A percentile compares a stretch with the other conserved stretches of the same genome.
Evolutionary conservation across 768 basidiomycete genomes (phyloP).

Genomic region (Grammothele lineata): DNA sequence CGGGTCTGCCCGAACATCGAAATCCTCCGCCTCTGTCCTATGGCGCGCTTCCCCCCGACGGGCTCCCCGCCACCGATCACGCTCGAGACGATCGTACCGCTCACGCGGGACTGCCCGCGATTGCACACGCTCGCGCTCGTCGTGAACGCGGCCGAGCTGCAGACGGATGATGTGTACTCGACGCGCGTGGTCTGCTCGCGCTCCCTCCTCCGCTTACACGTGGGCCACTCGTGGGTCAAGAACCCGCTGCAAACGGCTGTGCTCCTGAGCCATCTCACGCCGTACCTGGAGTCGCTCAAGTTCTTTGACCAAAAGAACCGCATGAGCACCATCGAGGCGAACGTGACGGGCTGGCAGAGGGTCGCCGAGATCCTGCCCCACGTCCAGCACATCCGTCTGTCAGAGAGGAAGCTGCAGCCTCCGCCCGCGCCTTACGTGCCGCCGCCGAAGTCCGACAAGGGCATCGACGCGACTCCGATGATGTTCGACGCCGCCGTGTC

Average conservation of each 20-base stretch:
- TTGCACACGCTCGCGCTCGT: slow-evolving; percentile 66
- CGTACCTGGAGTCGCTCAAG: slow-evolving; percentile 61
- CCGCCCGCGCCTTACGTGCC: slow-evolving; percentile 24
- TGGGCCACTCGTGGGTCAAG: slow-evolving; percentile 69
- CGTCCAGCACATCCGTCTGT: slow-evolving; percentile 59
- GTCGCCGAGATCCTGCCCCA: slow-evolving; percentile 69
- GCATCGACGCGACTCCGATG: slow-evolving; percentile 49
- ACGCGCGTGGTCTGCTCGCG: slow-evolving; percentile 51
- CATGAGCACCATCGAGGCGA: slow-evolving; percentile 62
- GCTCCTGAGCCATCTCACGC: slow-evolving; percentile 74
- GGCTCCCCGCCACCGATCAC: slow-evolving; percentile 53
- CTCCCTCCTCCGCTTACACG: slow-evolving; percentile 65
- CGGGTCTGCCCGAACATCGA: slow-evolving; percentile 66
- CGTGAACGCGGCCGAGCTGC: slow-evolving; percentile 50
- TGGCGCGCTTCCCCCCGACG: slow-evolving; percentile 57
- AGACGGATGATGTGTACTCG: slow-evolving; percentile 39
- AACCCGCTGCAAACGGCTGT: slow-evolving; percentile 70
- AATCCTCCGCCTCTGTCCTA: slow-evolving; percentile 60
- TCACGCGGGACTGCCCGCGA: slow-evolving; percentile 53
- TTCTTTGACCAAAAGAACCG: slow-evolving; percentile 79
- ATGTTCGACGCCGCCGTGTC: slow-evolving; percentile 38
- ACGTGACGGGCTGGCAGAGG: slow-evolving; percentile 66
- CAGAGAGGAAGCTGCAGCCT: slow-evolving; percentile 47
- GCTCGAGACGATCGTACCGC: slow-evolving; percentile 56
- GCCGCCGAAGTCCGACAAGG: slow-evolving; percentile 33